A percentile compares a stretch with the other conserved stretches of the same genome.
These are phyloP conservation scores for Hemerocallis citrina DNA, from an alignment of 106 monocot genomes.

Conservation along the genomic window DNA sequence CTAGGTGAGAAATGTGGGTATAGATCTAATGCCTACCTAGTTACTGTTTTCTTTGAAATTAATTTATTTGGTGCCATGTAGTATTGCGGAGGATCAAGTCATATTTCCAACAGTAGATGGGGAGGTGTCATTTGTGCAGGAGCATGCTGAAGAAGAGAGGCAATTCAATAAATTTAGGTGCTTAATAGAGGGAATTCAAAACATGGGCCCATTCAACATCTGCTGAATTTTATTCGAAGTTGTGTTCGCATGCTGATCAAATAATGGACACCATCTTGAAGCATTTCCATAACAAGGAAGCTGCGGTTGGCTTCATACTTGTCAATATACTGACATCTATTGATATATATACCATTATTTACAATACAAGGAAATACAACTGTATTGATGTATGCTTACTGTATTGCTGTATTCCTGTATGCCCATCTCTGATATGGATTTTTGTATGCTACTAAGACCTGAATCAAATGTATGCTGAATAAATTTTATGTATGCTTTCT, in stretches of 20 bases:
- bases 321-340: too few species aligned
- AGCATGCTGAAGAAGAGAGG: conserved; percentile 92
- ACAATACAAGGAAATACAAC: too few species aligned
- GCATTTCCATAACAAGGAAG: conserved; percentile 81
- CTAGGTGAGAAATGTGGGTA: neutral
- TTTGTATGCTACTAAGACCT: too few species aligned
- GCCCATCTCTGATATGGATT: too few species aligned
- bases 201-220: conserved; percentile 63
- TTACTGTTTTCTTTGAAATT: neutral
- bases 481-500: too few species aligned
- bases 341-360: too few species aligned
- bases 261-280: conserved; percentile 87
- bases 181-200: conserved; percentile 89
- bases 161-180: conserved; percentile 80
- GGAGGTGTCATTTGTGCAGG: conserved; percentile 68
- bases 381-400: too few species aligned
- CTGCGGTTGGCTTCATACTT: conserved; percentile 36
- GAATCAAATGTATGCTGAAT: too few species aligned
- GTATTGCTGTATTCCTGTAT: too few species aligned
- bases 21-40: neutral
- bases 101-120: conserved; percentile 97
- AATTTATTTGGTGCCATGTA: conserved; percentile 20
- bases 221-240: conserved; percentile 77
- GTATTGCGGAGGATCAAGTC: conserved; percentile 97
- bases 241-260: conserved; percentile 90